Evolutionary conservation across 2,329 filamentous ascomycete species (phyloP).

Genomic region (Ophiocordyceps polyrhachis-furcata): DNA sequence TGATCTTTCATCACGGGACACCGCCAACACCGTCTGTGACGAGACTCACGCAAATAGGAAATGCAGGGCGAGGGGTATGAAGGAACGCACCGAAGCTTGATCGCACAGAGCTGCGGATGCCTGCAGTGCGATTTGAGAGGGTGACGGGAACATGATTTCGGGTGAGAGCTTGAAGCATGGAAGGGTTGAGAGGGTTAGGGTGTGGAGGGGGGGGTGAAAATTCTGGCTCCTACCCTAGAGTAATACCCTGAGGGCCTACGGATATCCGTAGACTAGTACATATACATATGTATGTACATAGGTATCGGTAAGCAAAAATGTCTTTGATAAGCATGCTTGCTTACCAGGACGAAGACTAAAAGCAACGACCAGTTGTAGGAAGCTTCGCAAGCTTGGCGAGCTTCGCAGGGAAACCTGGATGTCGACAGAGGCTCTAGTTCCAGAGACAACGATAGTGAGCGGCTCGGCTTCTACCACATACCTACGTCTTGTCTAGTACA

Average conservation of each 20-base stretch:
- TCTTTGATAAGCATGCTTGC: neutral
- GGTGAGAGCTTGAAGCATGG: neutral
- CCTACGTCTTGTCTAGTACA: too few relatives aligned
- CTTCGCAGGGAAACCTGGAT: neutral
- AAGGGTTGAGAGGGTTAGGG: neutral
- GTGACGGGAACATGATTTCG: neutral
- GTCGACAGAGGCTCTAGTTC: neutral
- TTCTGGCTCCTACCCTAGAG: too few relatives aligned
- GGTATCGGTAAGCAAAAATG: neutral
- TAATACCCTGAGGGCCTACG: too few relatives aligned
- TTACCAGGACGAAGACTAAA: too few relatives aligned
- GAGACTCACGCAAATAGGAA: neutral
- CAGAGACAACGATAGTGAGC: too few relatives aligned
- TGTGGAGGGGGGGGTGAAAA: too few relatives aligned
- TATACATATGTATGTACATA: too few relatives aligned
- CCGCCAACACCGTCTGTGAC: neutral
- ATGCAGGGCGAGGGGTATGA: neutral
- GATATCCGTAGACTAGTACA: too few relatives aligned
- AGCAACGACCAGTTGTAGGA: neutral
- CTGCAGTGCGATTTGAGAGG: neutral
- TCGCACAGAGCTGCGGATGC: neutral
- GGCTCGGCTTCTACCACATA: too few relatives aligned
- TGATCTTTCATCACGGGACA: constrained; percentile 6
- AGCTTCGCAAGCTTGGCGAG: neutral
- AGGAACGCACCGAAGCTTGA: neutral